Evolutionary conservation across 2,329 filamentous ascomycete genomes (phyloP).

Genomic region (Talaromyces marneffei): DNA sequence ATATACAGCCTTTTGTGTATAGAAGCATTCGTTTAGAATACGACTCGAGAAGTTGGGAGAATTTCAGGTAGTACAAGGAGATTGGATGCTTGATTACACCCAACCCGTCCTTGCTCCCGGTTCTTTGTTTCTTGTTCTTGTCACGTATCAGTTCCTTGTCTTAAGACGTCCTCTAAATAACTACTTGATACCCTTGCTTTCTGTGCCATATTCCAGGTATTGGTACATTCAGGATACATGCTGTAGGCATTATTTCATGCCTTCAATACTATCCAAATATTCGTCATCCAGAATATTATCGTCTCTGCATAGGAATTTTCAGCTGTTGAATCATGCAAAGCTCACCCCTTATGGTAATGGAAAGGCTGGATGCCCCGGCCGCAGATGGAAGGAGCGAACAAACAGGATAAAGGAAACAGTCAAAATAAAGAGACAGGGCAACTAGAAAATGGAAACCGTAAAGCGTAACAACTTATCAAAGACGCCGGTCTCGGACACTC

Average conservation of each 20-base stretch:
- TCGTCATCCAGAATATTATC: not conserved
- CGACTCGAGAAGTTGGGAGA: not conserved
- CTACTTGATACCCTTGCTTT: not conserved
- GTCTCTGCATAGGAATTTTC: not conserved
- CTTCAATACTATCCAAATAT: not conserved
- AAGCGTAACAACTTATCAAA: too few relatives aligned
- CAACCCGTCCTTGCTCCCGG: not conserved
- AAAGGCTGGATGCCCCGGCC: too few relatives aligned
- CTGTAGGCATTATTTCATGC: not conserved
- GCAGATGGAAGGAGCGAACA: too few relatives aligned
- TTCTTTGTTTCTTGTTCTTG: not conserved
- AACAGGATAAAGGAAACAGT: too few relatives aligned
- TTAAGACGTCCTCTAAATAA: not conserved
- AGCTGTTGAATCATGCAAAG: not conserved
- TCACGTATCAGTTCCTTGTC: not conserved
- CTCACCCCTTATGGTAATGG: not conserved
- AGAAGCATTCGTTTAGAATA: too few relatives aligned
- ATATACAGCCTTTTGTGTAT: not conserved
- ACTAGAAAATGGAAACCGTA: too few relatives aligned
- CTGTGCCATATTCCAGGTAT: not conserved
- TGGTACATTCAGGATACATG: not conserved
- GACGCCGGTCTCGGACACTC: slow-evolving; percentile 10
- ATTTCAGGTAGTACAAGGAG: not conserved
- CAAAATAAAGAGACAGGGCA: not conserved
- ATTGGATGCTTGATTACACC: not conserved